phyloP scores from a whole-genome alignment of 1,284 basidiomycete genomes.

The Irpex rosettiformis region DNA sequence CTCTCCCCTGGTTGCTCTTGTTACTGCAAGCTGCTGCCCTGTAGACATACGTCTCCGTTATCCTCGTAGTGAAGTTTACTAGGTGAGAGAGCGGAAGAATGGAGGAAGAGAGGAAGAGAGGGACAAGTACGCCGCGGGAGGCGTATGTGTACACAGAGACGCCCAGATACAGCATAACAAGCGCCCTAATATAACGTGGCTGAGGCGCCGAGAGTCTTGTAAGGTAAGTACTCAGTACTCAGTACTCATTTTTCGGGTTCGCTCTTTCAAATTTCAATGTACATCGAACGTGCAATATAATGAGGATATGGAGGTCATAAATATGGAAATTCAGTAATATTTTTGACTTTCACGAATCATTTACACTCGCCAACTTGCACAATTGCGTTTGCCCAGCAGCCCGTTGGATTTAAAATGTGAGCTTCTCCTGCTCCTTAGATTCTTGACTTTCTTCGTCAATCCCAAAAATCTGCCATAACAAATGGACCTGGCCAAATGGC shows the following conservation, averaged over 20 bases:
- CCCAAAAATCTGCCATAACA: slow-evolving; percentile 75
- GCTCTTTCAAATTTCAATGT: no score
- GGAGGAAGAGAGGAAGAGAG: neutral
- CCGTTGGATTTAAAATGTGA: neutral
- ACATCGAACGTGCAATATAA: no score
- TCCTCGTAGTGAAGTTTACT: neutral
- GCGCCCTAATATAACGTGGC: neutral
- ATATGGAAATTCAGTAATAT: neutral
- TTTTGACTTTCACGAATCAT: neutral
- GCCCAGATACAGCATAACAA: neutral
- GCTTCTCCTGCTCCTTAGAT: neutral
- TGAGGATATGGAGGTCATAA: no score
- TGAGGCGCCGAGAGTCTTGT: neutral
- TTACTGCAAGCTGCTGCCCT: slow-evolving; percentile 50
- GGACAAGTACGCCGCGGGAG: neutral
- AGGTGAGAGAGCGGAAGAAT: neutral
- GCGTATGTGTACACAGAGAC: neutral
- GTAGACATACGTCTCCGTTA: slow-evolving; percentile 23
- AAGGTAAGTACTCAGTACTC: neutral
- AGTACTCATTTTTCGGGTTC: neutral
- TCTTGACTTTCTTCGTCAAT: slow-evolving; percentile 40
- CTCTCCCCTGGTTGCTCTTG: slow-evolving; percentile 41
- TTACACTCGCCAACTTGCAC: neutral
- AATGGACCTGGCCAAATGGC: slow-evolving; percentile 72
- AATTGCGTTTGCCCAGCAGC: neutral